phyloP scores from a whole-genome alignment of 257 asterid genomes.

The Solanum acaule region DNA sequence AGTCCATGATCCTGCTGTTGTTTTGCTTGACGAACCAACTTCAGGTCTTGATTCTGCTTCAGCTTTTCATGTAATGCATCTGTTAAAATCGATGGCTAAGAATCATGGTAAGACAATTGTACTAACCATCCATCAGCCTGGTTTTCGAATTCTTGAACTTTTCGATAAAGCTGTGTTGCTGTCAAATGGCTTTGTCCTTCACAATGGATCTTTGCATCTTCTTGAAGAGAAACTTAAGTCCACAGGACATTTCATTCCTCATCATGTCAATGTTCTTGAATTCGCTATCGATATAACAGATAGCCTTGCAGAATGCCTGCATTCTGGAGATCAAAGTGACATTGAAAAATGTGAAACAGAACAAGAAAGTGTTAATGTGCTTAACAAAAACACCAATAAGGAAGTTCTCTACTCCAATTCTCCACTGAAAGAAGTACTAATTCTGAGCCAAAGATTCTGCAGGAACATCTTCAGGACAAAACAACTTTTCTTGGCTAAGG shows the following conservation, averaged over 20 bases:
- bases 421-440: conserved; percentile 31
- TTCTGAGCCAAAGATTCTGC: conserved; percentile 50
- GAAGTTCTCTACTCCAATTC: conserved; percentile 28
- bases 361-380: not conserved
- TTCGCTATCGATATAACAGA: conserved; percentile 53
- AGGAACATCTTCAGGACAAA: conserved; percentile 53
- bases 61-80: conserved; percentile 41
- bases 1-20: conserved; percentile 65
- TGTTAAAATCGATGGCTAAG: conserved; percentile 56
- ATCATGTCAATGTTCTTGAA: conserved; percentile 60
- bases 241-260: conserved; percentile 48
- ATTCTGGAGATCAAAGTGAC: conserved; percentile 12
- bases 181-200: conserved; percentile 48
- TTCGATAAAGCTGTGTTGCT: conserved; percentile 52
- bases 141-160: conserved; percentile 57
- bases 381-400: not conserved
- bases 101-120: conserved; percentile 48
- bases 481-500: conserved; percentile 49
- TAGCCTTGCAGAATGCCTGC: conserved; percentile 26
- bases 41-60: conserved; percentile 85
- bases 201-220: conserved; percentile 41
- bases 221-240: conserved; percentile 43
- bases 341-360: conserved; percentile 10
- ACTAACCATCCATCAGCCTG: conserved; percentile 77
- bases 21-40: conserved; percentile 77